phyloP scores from a whole-genome alignment of 1,284 basidiomycete genomes.

The Heterobasidion occidentale region DNA sequence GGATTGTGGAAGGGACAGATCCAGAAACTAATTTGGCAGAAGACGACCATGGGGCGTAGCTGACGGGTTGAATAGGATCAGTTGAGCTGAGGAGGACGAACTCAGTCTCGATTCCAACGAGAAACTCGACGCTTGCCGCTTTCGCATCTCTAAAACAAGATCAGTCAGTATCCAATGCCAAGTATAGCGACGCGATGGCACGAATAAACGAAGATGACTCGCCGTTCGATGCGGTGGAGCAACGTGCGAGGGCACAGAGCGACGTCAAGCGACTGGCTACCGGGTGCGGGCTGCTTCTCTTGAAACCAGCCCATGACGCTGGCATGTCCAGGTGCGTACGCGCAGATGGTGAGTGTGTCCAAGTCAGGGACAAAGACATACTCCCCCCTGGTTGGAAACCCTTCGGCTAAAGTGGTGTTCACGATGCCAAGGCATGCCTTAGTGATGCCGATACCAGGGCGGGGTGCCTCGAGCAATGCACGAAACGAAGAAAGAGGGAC shows the following conservation, averaged over 20 bases:
- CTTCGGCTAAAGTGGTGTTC: conserved; percentile 23
- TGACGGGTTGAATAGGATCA: conserved; percentile 26
- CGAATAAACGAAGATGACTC: conserved; percentile 14
- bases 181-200: background rate
- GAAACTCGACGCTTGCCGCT: conserved; percentile 38
- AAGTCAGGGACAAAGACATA: conserved; percentile 49
- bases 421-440: conserved; percentile 42
- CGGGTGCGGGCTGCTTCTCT: conserved; percentile 35
- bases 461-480: conserved; percentile 35
- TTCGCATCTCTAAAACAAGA: conserved; percentile 25
- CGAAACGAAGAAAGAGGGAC: conserved; percentile 45
- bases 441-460: conserved; percentile 43
- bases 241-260: conserved; percentile 49
- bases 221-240: conserved; percentile 43
- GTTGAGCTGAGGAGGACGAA: conserved; percentile 55
- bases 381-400: conserved; percentile 39
- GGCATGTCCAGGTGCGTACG: conserved; percentile 50
- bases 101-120: conserved; percentile 63
- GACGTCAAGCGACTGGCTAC: conserved; percentile 26
- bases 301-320: conserved; percentile 59
- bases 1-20: conserved; percentile 29
- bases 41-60: conserved; percentile 42
- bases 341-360: conserved; percentile 37
- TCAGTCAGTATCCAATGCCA: background rate
- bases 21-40: conserved; percentile 36